phyloP scores from a whole-genome alignment of 202 grass and related monocot genomes.

The Saccharum hybrid region DNA sequence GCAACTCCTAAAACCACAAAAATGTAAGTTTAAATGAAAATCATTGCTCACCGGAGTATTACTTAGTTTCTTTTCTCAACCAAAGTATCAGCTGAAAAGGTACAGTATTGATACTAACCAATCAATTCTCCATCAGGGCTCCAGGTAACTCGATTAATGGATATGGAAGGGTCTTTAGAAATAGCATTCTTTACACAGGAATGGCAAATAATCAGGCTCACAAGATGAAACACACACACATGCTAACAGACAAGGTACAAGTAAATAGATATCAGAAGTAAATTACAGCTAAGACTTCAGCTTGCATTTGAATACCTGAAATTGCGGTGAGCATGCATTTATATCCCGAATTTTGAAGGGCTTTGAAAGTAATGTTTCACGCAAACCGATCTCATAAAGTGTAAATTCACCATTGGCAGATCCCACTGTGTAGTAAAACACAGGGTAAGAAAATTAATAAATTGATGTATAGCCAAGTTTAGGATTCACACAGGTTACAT shows the following conservation, averaged over 20 bases:
- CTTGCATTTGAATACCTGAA: conserved; percentile 54
- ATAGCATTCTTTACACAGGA: conserved; percentile 49
- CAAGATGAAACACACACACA: conserved; percentile 22
- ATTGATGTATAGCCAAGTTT: conserved; percentile 23
- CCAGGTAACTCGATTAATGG: conserved; percentile 85
- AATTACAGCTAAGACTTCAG: conserved; percentile 25
- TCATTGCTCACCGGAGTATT: conserved; percentile 19
- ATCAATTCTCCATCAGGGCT: conserved; percentile 94
- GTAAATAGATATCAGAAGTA: conserved; percentile 32
- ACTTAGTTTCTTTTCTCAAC: neutral
- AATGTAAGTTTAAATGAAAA: conserved; percentile 26
- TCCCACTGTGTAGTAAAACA: conserved; percentile 64
- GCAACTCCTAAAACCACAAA: conserved; percentile 70
- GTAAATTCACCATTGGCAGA: conserved; percentile 85
- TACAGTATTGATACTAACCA: conserved; percentile 57
- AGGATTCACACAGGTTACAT: conserved; percentile 21
- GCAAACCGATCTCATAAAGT: conserved; percentile 83
- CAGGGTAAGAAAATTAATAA: conserved; percentile 40
- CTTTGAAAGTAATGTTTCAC: conserved; percentile 75
- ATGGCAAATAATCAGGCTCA: conserved; percentile 36
- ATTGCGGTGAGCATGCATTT: conserved; percentile 53
- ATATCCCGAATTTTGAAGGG: conserved; percentile 82
- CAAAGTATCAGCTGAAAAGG: conserved; percentile 33
- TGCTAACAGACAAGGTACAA: conserved; percentile 24
- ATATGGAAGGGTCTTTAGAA: conserved; percentile 73